Percentiles rank a stretch among this genome's conserved stretches.
Evolutionary conservation across 2,329 filamentous ascomycete genomes (phyloP).

Genomic region (Plectosphaerella plurivora): DNA sequence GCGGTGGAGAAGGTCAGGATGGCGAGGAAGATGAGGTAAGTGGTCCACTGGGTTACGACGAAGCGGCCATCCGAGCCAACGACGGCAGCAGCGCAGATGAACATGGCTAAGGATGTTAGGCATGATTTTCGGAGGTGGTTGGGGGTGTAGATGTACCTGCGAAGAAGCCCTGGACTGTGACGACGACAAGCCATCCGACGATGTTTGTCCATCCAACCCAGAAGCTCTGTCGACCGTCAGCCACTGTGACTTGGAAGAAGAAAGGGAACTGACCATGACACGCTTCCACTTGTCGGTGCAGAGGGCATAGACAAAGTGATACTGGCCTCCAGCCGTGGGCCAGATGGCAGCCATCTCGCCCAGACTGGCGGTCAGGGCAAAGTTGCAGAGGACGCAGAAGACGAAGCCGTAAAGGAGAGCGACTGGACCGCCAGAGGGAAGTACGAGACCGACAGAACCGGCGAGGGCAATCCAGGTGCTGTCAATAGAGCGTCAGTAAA

Average conservation of each 20-base stretch:
- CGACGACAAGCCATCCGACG: constrained; percentile 38
- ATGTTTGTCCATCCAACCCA: constrained; percentile 40
- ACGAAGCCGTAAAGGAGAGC: constrained; percentile 40
- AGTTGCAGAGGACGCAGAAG: constrained; percentile 39
- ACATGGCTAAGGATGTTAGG: constrained; percentile 27
- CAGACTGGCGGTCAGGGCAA: constrained; percentile 34
- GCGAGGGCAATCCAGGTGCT: constrained; percentile 35
- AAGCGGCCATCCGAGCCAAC: constrained; percentile 32
- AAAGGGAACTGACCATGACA: constrained; percentile 20
- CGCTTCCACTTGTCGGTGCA: constrained; percentile 32
- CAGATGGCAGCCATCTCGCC: constrained; percentile 39
- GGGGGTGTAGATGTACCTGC: constrained; percentile 21
- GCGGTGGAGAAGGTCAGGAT: constrained; percentile 28
- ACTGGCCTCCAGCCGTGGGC: constrained; percentile 42
- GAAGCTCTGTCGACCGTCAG: constrained; percentile 27
- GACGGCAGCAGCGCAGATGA: constrained; percentile 35
- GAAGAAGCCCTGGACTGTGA: constrained; percentile 38
- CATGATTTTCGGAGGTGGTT: background rate
- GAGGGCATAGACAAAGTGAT: constrained; percentile 37
- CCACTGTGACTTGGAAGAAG: rapidly evolving
- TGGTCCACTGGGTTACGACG: constrained; percentile 29
- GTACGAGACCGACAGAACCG: constrained; percentile 34
- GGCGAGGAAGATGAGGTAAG: constrained; percentile 37
- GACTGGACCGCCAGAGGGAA: constrained; percentile 35
- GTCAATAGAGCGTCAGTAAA: background rate